Base-by-base conservation (phyloP, 768 basidiomycete species). In the Lactarius quietus region DNA sequence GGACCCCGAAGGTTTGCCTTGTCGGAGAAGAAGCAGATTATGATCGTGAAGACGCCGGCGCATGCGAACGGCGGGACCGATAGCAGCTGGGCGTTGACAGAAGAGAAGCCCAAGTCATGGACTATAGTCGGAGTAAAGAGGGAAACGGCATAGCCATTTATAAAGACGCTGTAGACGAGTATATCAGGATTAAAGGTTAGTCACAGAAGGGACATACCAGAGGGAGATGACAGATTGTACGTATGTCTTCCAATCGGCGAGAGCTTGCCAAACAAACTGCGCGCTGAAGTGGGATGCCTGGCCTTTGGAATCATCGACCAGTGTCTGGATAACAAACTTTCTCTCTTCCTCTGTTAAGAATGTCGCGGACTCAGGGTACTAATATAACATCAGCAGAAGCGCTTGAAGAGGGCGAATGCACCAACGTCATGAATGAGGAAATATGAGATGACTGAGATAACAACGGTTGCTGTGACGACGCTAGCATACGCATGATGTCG, bases 71-170 rank as follows among this genome's bases (percentile, higher is more conserved):
- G 75, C 0, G 78, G 77, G 33, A 76, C 73, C 1, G 78, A 74
- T 52, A 80, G 52, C 54, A 83, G 76, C 57, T 79, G 77, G 9
- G 78, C 78, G 14, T 70, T 36, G 1, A 81, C 77, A 43, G 85
- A 78, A 5, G 79, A 76, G 73, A 74, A 86, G 9, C 85, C 83
- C 3, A 84, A 69, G 6, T 72, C 67, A n/a, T 70, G 70, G 62
- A 77, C 73, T 61, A 77, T 75, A 18, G 74, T 75, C 1, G 76
- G 76, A 6, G 73, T 62, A 69, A 78, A 78, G 29, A 78, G 71
- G 1, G 77, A 69, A 56, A 83, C 74, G 5, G 79, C 75, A 56
- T 82, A 85, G 43, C 81, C 70, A 15, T 84, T 80, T 28, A 83
- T 64, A 48, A 84, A 75, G 6, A 82, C 64, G 31, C 79, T 81